phyloP scores from a whole-genome alignment of 495 filamentous ascomycete species.

The Penicillium paradoxum region DNA sequence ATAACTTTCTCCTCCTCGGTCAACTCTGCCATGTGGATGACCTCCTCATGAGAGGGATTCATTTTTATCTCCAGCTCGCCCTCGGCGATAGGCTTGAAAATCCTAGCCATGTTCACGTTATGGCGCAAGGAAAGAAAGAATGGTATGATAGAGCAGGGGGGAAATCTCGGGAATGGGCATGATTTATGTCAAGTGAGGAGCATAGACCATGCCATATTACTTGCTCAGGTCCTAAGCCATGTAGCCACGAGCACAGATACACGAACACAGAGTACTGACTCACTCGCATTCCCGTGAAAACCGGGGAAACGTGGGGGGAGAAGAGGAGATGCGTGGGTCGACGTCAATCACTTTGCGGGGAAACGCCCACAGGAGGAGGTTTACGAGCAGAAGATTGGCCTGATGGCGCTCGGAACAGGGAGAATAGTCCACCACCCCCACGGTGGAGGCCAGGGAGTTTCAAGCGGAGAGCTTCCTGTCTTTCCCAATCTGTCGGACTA shows the following conservation, averaged over 20 bases:
- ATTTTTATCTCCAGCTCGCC: constrained; percentile 38
- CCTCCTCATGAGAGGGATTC: constrained; percentile 39
- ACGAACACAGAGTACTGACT: background rate
- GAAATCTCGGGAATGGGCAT: background rate
- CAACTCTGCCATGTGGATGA: constrained; percentile 34
- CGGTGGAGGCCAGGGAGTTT: background rate
- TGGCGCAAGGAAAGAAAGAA: background rate
- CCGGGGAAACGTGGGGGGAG: constrained; percentile 10
- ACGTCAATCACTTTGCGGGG: constrained; percentile 7
- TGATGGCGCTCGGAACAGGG: background rate
- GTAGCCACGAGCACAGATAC: background rate
- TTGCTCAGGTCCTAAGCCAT: background rate
- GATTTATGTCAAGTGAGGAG: constrained; percentile 3
- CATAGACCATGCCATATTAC: background rate
- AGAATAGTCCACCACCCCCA: background rate
- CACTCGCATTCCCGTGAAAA: background rate
- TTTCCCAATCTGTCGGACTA: background rate
- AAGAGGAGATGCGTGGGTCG: background rate
- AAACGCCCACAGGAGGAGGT: background rate
- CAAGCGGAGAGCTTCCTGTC: background rate
- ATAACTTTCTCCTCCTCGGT: constrained; percentile 41
- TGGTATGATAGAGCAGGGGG: background rate
- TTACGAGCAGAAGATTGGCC: background rate
- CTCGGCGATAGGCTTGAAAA: constrained; percentile 27
- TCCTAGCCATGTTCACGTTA: constrained; percentile 15